Evolutionary conservation across 2,329 filamentous ascomycete species (phyloP).

Genomic region (Pseudogymnoascus sp.): DNA sequence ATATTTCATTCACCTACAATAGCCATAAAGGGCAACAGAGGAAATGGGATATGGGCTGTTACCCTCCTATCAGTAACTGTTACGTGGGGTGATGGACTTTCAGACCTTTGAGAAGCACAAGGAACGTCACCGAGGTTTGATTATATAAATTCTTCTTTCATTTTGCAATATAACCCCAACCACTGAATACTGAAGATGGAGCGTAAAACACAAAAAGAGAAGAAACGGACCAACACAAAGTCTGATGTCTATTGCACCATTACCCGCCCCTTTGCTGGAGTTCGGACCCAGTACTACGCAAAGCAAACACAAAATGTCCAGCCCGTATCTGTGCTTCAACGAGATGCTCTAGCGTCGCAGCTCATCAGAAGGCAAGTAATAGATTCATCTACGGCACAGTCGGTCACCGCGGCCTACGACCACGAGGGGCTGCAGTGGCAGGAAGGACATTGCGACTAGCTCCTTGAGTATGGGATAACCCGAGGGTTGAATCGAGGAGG

Average conservation of each 20-base stretch:
- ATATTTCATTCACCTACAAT: too few relatives aligned
- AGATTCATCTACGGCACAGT: slow-evolving; percentile 32
- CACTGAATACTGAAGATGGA: not conserved
- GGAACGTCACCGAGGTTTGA: not conserved
- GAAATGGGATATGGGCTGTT: not conserved
- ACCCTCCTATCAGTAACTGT: not conserved
- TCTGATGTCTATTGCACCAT: not conserved
- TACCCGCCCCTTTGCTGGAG: not conserved
- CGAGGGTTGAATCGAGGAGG: slow-evolving; percentile 30
- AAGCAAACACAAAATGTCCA: slow-evolving; percentile 37
- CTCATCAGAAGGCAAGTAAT: slow-evolving; percentile 52
- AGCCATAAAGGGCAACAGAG: too few relatives aligned
- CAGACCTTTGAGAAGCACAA: not conserved
- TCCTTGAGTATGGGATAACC: slow-evolving; percentile 29
- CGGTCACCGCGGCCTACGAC: slow-evolving; percentile 16
- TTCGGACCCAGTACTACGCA: not conserved
- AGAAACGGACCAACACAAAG: not conserved
- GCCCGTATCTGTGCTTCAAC: slow-evolving; percentile 64
- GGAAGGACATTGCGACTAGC: slow-evolving; percentile 27
- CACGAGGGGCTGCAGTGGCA: not conserved
- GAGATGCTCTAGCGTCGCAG: slow-evolving; percentile 52
- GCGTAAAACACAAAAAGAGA: not conserved
- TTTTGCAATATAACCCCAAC: not conserved
- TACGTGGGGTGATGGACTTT: not conserved
- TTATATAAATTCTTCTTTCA: not conserved